Conservation (phyloP, 805 yeast genomes). For the Pichia eremophila region DNA sequence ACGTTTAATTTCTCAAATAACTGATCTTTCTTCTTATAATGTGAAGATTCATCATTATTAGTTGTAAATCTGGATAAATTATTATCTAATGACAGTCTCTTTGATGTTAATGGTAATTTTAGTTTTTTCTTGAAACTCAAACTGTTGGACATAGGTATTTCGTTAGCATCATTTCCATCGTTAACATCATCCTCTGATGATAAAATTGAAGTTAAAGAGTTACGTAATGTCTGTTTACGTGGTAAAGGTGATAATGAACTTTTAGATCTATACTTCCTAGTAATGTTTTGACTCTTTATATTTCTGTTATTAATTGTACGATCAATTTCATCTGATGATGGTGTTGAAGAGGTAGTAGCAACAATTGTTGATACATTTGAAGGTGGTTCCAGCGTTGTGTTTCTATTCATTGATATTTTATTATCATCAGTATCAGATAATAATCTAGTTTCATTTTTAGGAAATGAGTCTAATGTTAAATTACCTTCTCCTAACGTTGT, state of each 20-base stretch:
- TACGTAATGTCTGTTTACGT: constrained; percentile 2
- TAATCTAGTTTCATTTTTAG: constrained; percentile 6
- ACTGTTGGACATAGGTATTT: constrained; percentile 1
- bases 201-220: background rate
- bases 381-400: too few species aligned
- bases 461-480: constrained; percentile 29
- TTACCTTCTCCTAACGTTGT: constrained; percentile 42
- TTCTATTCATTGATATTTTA: background rate
- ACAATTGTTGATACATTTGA: background rate
- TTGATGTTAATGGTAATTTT: constrained; percentile 8
- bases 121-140: constrained; percentile 11
- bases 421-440: background rate
- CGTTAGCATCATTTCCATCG: background rate
- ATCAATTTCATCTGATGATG: background rate
- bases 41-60: constrained; percentile 4
- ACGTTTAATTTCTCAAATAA: constrained; percentile 16
- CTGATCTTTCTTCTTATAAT: constrained; percentile 6
- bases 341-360: background rate
- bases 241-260: constrained; percentile 2
- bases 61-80: constrained; percentile 7
- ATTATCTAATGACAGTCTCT: constrained; percentile 4
- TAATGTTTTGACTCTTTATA: background rate
- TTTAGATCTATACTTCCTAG: background rate
- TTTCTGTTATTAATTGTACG: background rate
- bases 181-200: constrained; percentile 5